Evolutionary conservation across 108 stramenopile genomes (phyloP), one percentile per base, ranked within the genome.

Genomic region (Fragilariopsis cylindrus): DNA sequence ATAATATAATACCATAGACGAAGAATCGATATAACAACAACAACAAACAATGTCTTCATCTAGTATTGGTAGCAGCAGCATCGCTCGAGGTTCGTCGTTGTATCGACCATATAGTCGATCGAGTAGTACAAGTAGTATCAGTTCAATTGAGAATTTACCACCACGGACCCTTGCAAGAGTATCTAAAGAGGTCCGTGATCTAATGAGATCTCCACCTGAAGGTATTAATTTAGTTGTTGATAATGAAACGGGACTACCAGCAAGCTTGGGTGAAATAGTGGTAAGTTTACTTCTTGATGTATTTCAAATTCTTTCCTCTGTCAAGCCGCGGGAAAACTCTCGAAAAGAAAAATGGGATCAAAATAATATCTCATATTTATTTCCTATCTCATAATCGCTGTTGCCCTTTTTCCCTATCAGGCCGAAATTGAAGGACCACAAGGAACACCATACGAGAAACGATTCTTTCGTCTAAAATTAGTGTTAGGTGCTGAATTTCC

Each of bases 391-490:
- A 13, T n/a, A 54, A n/a, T 18, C 16, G 60, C 18, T 12, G 21
- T 60, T 30, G 39, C 60, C 2, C 1, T 30, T 9, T 53, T 41
- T 70, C 52, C 30, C 30, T 50, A 57, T 42, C 75, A 97, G 94
- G 97, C 97, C 43, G 94, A 96, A 74, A 92, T 98, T 56, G 82
- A 89, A 78, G 98, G 98, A 52, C 98, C 98, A 16, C 88, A 77
- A 71, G 96, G 90, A 69, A 99, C 99, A 18, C 99, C 99, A 15
- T 99, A 97, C 81, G 93, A 96, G 70, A 88, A 85, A 0, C 92
- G 88, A 58, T 90, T 80, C 72, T 99, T 99, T 76, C 90, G 93
- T 69, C 85, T 99, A 72, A 99, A 99, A 79, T 90, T 99, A 15
- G 89, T 92, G 52, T 70, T 96, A 40, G 88, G 90, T 43, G 66